Conservation (phyloP, 164 flowering plant species). For the Amborella trichopoda region DNA sequence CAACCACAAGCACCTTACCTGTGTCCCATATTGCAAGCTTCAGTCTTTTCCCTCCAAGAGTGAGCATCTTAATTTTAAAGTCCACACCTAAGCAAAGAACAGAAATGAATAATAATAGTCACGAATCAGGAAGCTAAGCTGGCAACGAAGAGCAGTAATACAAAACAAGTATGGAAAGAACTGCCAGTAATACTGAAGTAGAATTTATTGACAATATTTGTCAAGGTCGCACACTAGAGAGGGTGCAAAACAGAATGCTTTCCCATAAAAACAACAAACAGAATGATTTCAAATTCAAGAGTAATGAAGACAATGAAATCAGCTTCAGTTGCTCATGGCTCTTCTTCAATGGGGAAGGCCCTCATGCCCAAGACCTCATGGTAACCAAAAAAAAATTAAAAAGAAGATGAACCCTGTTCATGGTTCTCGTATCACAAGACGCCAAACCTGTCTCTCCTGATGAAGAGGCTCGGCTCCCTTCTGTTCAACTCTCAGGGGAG, state of each 20-base stretch:
- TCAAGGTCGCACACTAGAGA: not conserved
- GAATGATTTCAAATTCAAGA: not conserved
- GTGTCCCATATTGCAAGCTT: conserved; percentile 96
- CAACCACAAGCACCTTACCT: conserved; percentile 20
- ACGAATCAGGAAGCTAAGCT: no score
- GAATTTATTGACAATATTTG: not conserved
- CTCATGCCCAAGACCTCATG: no score
- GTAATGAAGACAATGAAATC: no score
- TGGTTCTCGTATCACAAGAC: not conserved
- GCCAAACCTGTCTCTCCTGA: not conserved
- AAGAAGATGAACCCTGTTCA: not conserved
- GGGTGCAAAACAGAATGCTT: not conserved
- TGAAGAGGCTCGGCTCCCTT: not conserved
- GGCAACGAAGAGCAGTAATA: no score
- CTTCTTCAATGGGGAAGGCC: no score
- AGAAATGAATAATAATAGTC: conserved; percentile 2
- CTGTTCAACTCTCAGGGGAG: not conserved
- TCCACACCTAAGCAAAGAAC: conserved; percentile 57
- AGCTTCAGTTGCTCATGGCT: no score
- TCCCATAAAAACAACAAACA: not conserved
- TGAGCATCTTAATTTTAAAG: conserved; percentile 73
- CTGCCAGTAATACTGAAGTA: not conserved
- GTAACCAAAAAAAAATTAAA: no score
- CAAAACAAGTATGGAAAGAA: not conserved
- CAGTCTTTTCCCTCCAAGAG: conserved; percentile 65